These are phyloP conservation scores for Tylopilus intermedius DNA, from an alignment of 768 basidiomycete species.

Conservation along the genomic window DNA sequence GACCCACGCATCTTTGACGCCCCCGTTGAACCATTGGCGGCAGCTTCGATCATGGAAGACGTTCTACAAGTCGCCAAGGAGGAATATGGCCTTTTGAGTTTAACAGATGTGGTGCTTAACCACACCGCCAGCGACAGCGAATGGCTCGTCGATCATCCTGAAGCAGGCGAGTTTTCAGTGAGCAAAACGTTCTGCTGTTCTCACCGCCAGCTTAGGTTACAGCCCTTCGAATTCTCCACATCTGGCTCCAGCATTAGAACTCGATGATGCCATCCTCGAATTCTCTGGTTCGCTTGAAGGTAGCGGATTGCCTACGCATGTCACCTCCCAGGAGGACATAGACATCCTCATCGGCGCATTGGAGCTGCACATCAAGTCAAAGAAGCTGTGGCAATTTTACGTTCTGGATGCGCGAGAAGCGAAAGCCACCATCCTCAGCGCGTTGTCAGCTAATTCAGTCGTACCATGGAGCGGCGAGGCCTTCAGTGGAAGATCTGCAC, in stretches of 20 bases:
- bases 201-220: slow-evolving; percentile 52
- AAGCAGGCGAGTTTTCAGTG: slow-evolving; percentile 64
- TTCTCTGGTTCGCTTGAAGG: slow-evolving; percentile 65
- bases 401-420: slow-evolving; percentile 73
- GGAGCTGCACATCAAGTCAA: slow-evolving; percentile 50
- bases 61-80: slow-evolving; percentile 67
- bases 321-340: slow-evolving; percentile 67
- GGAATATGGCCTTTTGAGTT: slow-evolving; percentile 80
- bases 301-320: slow-evolving; percentile 64
- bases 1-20: slow-evolving; percentile 67
- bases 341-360: slow-evolving; percentile 62
- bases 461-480: slow-evolving; percentile 58
- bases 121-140: slow-evolving; percentile 93
- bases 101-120: slow-evolving; percentile 96
- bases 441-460: slow-evolving; percentile 32
- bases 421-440: slow-evolving; percentile 44
- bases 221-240: slow-evolving; percentile 90
- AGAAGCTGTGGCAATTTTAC: slow-evolving; percentile 92
- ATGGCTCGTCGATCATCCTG: slow-evolving; percentile 91
- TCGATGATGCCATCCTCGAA: slow-evolving; percentile 81
- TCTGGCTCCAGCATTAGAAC: slow-evolving; percentile 84
- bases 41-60: slow-evolving; percentile 54
- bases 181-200: not conserved
- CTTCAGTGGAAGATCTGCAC: slow-evolving; percentile 53
- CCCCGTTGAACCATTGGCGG: slow-evolving; percentile 42